Percentiles rank a stretch among this genome's conserved stretches.
These are phyloP conservation scores for Polytrichum formosum DNA, from an alignment of 225 moss, liverwort and hornwort genomes.

Conservation along the genomic window DNA sequence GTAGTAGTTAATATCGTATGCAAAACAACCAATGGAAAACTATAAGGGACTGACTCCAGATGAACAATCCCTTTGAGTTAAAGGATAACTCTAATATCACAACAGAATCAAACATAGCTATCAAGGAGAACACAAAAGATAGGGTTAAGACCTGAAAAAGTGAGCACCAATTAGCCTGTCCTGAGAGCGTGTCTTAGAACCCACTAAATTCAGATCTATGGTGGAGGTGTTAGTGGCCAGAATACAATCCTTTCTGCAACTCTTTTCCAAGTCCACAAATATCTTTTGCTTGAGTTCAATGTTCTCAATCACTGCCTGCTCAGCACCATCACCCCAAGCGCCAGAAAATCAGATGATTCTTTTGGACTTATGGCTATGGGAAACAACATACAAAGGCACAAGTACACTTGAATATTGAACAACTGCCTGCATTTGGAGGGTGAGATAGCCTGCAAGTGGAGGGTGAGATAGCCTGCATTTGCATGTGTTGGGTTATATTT, in stretches of 20 bases:
- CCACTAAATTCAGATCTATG: conserved; percentile 86
- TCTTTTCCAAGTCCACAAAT: conserved; percentile 82
- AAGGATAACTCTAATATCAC: no score
- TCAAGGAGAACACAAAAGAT: not conserved
- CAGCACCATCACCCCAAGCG: conserved; percentile 16
- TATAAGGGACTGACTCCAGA: no score
- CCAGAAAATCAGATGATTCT: not conserved
- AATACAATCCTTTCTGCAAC: conserved; percentile 67
- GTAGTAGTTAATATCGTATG: no score
- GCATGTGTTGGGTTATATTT: no score
- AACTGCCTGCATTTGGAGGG: no score
- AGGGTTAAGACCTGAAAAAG: conserved; percentile 83
- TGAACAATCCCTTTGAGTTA: no score
- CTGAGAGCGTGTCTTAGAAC: conserved; percentile 77
- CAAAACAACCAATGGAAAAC: no score
- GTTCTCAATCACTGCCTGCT: conserved; percentile 94
- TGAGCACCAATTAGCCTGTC: conserved; percentile 92
- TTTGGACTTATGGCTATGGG: no score
- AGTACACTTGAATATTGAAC: no score
- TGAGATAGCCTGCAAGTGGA: no score
- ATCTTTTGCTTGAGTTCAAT: conserved; percentile 92
- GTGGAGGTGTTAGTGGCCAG: conserved; percentile 94
- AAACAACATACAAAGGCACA: no score
- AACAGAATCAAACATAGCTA: not conserved
- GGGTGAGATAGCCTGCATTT: no score